Conservation (phyloP, 139 green algal species). For the Asterochloris erici region DNA sequence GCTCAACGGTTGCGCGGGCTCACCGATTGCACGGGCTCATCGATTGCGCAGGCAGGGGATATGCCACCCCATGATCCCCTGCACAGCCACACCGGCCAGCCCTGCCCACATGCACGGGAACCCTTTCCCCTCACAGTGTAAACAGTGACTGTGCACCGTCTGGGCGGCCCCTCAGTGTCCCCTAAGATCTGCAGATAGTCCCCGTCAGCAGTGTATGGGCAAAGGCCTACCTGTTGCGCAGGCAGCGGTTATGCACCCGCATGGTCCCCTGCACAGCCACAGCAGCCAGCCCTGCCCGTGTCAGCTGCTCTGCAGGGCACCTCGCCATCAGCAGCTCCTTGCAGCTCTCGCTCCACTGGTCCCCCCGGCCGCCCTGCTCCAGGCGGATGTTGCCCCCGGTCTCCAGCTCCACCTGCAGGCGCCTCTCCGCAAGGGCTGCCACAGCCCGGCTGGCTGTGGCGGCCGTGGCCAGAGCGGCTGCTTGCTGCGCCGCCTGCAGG, state of each 20-base stretch:
- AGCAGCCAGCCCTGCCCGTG: slow-evolving; percentile 12
- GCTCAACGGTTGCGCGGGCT: too few species aligned
- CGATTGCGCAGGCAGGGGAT: slow-evolving; percentile 66
- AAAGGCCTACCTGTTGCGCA: slow-evolving; percentile 4
- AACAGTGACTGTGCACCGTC: too few species aligned
- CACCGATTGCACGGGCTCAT: too few species aligned
- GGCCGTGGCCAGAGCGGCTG: too few species aligned
- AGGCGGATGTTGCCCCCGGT: slow-evolving; percentile 76
- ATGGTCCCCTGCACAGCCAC: slow-evolving; percentile 32
- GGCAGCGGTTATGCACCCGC: slow-evolving; percentile 66
- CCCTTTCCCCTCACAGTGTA: too few species aligned
- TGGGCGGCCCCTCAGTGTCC: too few species aligned
- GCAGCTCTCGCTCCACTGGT: slow-evolving; percentile 64
- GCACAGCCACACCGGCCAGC: slow-evolving; percentile 21
- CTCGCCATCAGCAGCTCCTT: slow-evolving; percentile 43
- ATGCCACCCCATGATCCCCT: slow-evolving; percentile 51
- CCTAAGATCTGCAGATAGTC: too few species aligned
- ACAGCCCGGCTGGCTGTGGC: too few species aligned
- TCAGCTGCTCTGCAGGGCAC: slow-evolving; percentile 20
- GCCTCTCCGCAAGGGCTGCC: neutral
- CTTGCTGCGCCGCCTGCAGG: too few species aligned
- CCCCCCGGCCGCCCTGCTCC: slow-evolving; percentile 54
- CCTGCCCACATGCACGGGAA: neutral
- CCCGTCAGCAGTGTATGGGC: too few species aligned
- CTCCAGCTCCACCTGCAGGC: slow-evolving; percentile 69